phyloP scores from a whole-genome alignment of 1,284 basidiomycete species.

The Cerioporus squamosus region DNA sequence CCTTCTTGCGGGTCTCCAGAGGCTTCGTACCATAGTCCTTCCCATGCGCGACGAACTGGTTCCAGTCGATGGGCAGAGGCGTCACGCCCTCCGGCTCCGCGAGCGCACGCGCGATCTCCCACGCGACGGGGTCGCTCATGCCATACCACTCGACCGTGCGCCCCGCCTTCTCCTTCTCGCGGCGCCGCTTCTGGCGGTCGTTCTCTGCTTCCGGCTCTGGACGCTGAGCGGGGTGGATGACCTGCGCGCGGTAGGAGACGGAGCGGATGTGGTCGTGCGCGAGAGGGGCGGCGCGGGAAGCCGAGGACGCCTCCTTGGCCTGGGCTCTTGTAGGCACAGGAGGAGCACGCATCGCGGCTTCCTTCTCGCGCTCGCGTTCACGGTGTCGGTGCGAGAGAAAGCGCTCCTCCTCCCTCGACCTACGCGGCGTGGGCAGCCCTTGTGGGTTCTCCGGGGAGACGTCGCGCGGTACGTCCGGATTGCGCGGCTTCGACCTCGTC shows the following conservation, averaged over 20 bases:
- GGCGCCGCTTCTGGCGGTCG: background rate
- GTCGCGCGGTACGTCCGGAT: slow-evolving; percentile 19
- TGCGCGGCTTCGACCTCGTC: slow-evolving; percentile 5
- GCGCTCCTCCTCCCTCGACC: slow-evolving; percentile 7
- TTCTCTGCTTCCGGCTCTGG: background rate
- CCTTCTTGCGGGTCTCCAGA: slow-evolving; percentile 14
- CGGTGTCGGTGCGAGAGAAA: background rate
- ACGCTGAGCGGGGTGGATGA: slow-evolving; percentile 1
- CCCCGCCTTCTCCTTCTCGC: slow-evolving; percentile 9
- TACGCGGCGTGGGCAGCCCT: background rate
- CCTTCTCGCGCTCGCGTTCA: background rate
- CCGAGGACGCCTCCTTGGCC: background rate
- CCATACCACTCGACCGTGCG: slow-evolving; percentile 16
- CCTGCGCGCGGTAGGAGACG: slow-evolving; percentile 8
- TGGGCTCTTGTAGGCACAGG: background rate
- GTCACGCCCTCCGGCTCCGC: slow-evolving; percentile 16
- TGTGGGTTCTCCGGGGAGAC: slow-evolving; percentile 14
- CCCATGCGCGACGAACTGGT: slow-evolving; percentile 4
- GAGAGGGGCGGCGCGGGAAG: background rate
- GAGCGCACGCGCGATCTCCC: slow-evolving; percentile 15
- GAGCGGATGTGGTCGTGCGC: background rate
- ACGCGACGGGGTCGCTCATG: slow-evolving; percentile 12
- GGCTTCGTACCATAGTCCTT: slow-evolving; percentile 10
- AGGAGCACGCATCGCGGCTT: background rate
- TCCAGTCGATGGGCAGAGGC: slow-evolving; percentile 18